Percentiles rank a stretch among this genome's conserved stretches.
Evolutionary conservation across 2,329 filamentous ascomycete genomes (phyloP).

Genomic region (Aureobasidium sp.): DNA sequence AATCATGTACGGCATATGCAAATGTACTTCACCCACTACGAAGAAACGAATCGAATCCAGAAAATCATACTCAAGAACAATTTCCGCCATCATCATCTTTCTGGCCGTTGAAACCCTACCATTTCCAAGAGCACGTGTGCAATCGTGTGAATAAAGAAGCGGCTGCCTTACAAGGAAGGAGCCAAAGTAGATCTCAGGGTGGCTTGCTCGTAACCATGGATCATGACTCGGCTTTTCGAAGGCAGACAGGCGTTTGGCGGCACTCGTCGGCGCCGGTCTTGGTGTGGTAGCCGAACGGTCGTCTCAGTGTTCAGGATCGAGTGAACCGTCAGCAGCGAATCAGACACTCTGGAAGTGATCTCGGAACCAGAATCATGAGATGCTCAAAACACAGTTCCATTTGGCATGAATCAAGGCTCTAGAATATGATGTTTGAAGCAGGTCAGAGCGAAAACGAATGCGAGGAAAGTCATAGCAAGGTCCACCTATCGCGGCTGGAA

Average conservation of each 20-base stretch:
- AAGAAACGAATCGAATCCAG: not conserved
- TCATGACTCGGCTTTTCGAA: not conserved
- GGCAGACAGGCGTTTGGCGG: not conserved
- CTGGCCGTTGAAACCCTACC: no score
- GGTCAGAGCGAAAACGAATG: not conserved
- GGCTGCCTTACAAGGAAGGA: not conserved
- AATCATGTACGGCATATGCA: not conserved
- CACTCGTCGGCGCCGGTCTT: not conserved
- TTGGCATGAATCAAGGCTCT: not conserved
- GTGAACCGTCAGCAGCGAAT: not conserved
- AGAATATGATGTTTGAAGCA: not conserved
- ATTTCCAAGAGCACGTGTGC: no score
- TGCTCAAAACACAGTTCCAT: not conserved
- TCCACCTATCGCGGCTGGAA: not conserved
- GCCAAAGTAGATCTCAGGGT: not conserved
- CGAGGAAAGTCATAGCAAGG: not conserved
- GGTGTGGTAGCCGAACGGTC: not conserved
- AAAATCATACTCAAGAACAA: no score
- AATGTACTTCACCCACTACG: slow-evolving; percentile 7
- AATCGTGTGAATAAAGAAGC: no score
- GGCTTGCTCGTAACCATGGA: not conserved
- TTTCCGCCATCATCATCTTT: no score
- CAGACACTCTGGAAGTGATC: not conserved
- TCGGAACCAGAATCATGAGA: not conserved
- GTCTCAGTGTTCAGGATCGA: not conserved